Evolutionary conservation across 2,329 filamentous ascomycete genomes (phyloP).

Genomic region (Penicillium sp.): DNA sequence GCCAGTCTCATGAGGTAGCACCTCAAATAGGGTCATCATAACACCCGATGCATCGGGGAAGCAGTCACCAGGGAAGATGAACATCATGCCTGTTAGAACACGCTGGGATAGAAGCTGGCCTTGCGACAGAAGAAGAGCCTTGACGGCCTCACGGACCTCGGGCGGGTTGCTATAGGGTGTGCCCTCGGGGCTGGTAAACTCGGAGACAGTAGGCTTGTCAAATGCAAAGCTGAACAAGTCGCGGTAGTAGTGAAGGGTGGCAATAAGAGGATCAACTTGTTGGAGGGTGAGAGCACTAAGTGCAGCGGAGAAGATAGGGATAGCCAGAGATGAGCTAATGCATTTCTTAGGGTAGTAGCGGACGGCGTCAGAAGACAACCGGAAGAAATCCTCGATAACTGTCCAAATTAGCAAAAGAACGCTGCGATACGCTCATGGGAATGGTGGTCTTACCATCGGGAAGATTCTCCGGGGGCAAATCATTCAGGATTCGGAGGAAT

Average conservation of each 20-base stretch:
- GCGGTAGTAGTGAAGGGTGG: conserved; percentile 87
- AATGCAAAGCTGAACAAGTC: conserved; percentile 88
- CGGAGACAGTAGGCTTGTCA: conserved; percentile 60
- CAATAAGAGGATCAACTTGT: conserved; percentile 86
- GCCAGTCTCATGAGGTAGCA: conserved; percentile 76
- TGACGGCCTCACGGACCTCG: conserved; percentile 71
- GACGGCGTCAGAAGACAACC: conserved; percentile 84
- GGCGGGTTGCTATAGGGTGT: conserved; percentile 61
- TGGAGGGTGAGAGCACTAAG: conserved; percentile 83
- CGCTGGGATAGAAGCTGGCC: conserved; percentile 82
- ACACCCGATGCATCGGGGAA: conserved; percentile 93
- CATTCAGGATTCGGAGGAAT: conserved; percentile 85
- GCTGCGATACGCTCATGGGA: not conserved
- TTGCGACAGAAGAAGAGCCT: conserved; percentile 66
- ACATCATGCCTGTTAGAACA: conserved; percentile 97
- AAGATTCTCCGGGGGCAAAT: conserved; percentile 73
- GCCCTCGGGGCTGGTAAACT: conserved; percentile 62
- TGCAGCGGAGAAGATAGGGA: conserved; percentile 82
- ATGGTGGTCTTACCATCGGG: conserved; percentile 57
- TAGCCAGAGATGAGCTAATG: conserved; percentile 74
- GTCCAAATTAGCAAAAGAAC: conserved; percentile 14
- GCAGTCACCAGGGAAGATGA: conserved; percentile 92
- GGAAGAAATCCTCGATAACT: conserved; percentile 96
- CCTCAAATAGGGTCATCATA: conserved; percentile 83
- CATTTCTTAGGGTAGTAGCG: conserved; percentile 88